Conservation (phyloP, 805 yeast genomes). For the Kluyveromyces lactis region DNA sequence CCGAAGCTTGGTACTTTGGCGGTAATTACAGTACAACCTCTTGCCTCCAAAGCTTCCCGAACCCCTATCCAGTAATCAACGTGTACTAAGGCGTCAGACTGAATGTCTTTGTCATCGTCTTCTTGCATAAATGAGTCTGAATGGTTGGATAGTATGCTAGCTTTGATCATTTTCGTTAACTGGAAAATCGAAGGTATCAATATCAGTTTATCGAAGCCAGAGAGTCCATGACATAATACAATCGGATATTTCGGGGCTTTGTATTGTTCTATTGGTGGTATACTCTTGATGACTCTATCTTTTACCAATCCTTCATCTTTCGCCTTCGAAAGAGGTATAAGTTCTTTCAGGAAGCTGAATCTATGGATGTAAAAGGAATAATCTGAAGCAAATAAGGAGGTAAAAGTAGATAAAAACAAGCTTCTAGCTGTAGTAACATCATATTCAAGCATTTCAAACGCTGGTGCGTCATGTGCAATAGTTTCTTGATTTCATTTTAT, state of each 20-base stretch:
- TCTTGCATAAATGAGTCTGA: conserved; percentile 16
- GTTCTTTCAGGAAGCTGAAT: neutral
- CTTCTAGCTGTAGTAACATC: too few relatives aligned
- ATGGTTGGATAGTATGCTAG: conserved; percentile 13
- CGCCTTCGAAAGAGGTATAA: neutral
- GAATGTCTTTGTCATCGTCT: conserved; percentile 13
- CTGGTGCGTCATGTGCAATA: too few relatives aligned
- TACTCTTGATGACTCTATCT: neutral
- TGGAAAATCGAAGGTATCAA: conserved; percentile 36
- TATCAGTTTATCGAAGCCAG: conserved; percentile 62
- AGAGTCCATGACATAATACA: conserved; percentile 78
- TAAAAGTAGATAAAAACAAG: too few relatives aligned
- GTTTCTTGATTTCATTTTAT: too few relatives aligned
- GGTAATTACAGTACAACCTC: conserved; percentile 62
- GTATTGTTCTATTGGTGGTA: conserved; percentile 32
- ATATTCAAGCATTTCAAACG: too few relatives aligned
- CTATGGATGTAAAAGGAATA: too few relatives aligned
- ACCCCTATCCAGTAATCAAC: conserved; percentile 82
- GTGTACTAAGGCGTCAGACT: conserved; percentile 28
- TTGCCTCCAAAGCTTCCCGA: conserved; percentile 44
- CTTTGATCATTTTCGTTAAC: conserved; percentile 18
- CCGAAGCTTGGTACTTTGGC: conserved; percentile 83
- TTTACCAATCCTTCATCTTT: neutral
- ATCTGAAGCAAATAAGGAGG: too few relatives aligned
- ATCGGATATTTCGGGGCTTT: conserved; percentile 62